These are phyloP conservation scores for Xylaria sp. DNA, from an alignment of 2,329 filamentous ascomycete species.

Conservation along the genomic window DNA sequence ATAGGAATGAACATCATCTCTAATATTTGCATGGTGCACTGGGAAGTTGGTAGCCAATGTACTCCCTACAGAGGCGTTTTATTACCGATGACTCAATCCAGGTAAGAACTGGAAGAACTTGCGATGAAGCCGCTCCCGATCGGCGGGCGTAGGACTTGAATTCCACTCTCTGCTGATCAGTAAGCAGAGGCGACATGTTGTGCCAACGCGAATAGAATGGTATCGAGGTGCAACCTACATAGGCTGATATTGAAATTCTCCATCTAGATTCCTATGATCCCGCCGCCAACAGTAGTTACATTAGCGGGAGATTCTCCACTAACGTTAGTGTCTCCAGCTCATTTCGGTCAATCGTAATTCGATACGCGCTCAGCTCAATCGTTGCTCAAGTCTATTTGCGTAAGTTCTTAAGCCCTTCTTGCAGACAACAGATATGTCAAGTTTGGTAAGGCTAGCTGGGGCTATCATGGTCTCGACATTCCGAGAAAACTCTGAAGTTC, in stretches of 20 bases:
- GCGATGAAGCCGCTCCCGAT: neutral
- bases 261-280: neutral
- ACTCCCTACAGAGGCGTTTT: too few relatives aligned
- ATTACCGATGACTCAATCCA: too few relatives aligned
- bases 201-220: neutral
- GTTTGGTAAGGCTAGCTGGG: neutral
- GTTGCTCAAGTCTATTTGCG: neutral
- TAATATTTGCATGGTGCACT: too few relatives aligned
- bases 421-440: neutral
- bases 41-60: too few relatives aligned
- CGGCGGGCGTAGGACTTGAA: neutral
- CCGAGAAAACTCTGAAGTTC: too few relatives aligned
- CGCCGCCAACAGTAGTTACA: neutral
- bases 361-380: neutral
- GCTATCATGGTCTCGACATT: too few relatives aligned
- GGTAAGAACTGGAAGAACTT: neutral
- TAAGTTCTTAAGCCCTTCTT: neutral
- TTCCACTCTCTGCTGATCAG: neutral
- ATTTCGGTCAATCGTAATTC: neutral
- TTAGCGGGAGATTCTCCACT: neutral
- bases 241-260: neutral
- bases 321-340: neutral
- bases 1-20: too few relatives aligned
- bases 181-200: neutral
- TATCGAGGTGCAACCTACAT: neutral